Conservation (phyloP, 257 asterid species). For the Jacaranda mimosifolia region DNA sequence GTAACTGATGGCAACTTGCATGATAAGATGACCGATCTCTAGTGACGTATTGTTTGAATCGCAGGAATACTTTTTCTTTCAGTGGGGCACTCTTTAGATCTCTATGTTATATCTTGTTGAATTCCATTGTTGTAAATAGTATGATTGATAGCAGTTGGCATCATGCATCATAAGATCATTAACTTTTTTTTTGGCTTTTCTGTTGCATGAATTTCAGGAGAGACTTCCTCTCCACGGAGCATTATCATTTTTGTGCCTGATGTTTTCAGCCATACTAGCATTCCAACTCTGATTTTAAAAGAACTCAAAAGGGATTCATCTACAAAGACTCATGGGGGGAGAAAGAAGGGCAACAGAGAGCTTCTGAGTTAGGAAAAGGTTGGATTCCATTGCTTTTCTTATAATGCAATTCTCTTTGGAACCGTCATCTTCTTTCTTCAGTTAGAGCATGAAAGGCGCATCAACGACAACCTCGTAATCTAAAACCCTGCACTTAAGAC, state of each 20-base stretch:
- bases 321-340: constrained; percentile 14
- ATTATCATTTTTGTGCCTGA: constrained; percentile 41
- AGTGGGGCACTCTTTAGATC: constrained; percentile 16
- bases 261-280: constrained; percentile 37
- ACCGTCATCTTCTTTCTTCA: constrained; percentile 26
- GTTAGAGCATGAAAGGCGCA: neutral
- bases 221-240: constrained; percentile 40
- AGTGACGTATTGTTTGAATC: constrained; percentile 1
- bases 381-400: constrained; percentile 33
- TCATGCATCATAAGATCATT: neutral
- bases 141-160: neutral
- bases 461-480: neutral
- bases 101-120: neutral
- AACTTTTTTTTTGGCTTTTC: neutral
- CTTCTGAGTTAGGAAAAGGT: constrained; percentile 29
- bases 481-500: neutral
- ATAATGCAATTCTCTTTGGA: neutral
- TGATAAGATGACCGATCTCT: neutral
- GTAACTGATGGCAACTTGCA: neutral
- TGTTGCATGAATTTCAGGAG: constrained; percentile 43
- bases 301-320: neutral
- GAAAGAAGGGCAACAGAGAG: constrained; percentile 5
- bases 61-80: constrained; percentile 47
- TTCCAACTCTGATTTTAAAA: constrained; percentile 31
- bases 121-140: neutral